Evolutionary conservation across 2,329 filamentous ascomycete genomes (phyloP), one percentile per base, ranked within the genome.

Genomic region (Alternaria conjuncta): DNA sequence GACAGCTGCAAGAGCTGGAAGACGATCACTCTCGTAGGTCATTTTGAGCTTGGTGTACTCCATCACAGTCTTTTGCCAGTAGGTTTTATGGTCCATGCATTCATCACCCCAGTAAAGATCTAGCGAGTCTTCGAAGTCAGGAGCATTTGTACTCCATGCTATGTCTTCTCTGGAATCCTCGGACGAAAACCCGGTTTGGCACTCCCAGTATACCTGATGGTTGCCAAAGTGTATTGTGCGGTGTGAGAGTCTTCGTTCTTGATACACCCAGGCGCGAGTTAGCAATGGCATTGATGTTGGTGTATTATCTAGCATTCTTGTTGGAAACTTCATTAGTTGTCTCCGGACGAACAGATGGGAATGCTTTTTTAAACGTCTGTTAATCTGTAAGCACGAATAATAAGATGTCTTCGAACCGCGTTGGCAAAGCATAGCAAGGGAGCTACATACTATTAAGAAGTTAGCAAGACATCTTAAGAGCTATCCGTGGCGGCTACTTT

Each of bases 91-190:
- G 12, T 32, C 30, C 13, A 8, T 3, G 6, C 13, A 4, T 4
- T 6, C 4, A 2, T 32, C 30, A 1, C 30, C 30, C 30, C 30
- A 32, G 3, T 13, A 5, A 30, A 30, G 28, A 12, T 3, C 8
- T 1, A 1, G 1, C 25, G 9, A 7, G 4, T 10, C 1, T 26
- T 6, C 9, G 8, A 10, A 10, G 8, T 26, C 8, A 26, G 9
- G 2, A 9, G 9, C 10, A 4, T 5, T 2, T 28, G 10, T 32
- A 6, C 7, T 5, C 32, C 32, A 43, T 6, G 2, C 21, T 5
- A 0, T 6, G 26, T 32, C n/a, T 20, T 54, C 21, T 3, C 6
- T 4, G n/a, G 20, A 13, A 8, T 54, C 51, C 32, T 54, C 51
- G 10, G 51, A 54, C 2, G 21, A 9, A 43, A 54, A 26, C 0